Percentiles rank a stretch among this genome's conserved stretches.
These are phyloP conservation scores for Chlorella ohadii DNA, from an alignment of 139 green algal species.

Conservation along the genomic window DNA sequence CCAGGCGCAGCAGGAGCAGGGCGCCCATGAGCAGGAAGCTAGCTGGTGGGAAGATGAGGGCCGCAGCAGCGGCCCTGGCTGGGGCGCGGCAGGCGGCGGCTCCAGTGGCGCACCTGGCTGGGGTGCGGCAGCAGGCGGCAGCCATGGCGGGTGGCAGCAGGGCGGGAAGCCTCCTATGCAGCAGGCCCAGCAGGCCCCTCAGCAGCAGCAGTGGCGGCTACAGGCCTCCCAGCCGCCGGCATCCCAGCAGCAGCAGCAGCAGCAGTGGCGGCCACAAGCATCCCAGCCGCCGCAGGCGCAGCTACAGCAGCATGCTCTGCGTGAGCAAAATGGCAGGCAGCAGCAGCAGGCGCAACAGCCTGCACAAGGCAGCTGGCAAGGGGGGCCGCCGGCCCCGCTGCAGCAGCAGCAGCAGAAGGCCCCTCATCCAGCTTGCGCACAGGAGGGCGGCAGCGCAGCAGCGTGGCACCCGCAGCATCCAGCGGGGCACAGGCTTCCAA, in stretches of 20 bases:
- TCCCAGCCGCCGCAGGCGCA: too few species aligned
- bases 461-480: too few species aligned
- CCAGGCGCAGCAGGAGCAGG: background rate
- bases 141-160: background rate
- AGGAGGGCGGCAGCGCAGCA: too few species aligned
- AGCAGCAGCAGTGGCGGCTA: background rate
- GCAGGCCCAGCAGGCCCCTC: background rate
- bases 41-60: background rate
- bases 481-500: too few species aligned
- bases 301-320: background rate
- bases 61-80: background rate
- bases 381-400: too few species aligned
- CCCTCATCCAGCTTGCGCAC: too few species aligned
- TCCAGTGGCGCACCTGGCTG: background rate
- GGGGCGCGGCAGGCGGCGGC: background rate
- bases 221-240: too few species aligned
- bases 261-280: too few species aligned
- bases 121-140: background rate
- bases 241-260: too few species aligned
- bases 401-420: too few species aligned
- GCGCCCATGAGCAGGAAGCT: background rate
- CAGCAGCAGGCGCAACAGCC: background rate
- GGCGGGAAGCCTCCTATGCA: background rate
- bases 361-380: background rate
- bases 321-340: background rate